phyloP scores from a whole-genome alignment of 306 rosid genomes.

The Carpinus fangiana region DNA sequence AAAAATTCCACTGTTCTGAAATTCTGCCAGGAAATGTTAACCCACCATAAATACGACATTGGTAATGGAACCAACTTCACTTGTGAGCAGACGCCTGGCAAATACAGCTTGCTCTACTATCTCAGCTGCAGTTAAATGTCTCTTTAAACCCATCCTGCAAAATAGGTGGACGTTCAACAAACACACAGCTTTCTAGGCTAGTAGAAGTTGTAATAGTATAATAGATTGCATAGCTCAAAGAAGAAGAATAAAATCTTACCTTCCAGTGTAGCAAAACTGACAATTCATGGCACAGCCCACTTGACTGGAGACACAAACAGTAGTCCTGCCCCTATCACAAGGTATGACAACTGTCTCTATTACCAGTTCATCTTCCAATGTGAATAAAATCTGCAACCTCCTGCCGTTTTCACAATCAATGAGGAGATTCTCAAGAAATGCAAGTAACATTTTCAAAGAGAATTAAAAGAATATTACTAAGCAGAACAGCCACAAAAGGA shows the following conservation, averaged over 20 bases:
- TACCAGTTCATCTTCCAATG: slow-evolving; percentile 72
- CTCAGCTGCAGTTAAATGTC: slow-evolving; percentile 88
- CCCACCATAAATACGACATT: slow-evolving; percentile 95
- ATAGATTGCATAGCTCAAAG: slow-evolving; percentile 11
- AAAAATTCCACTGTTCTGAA: background rate
- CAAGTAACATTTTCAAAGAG: slow-evolving; percentile 12
- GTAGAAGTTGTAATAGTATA: background rate
- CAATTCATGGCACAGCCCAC: slow-evolving; percentile 98
- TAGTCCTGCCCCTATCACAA: slow-evolving; percentile 73
- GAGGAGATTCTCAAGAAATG: slow-evolving; percentile 44
- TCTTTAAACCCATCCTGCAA: slow-evolving; percentile 89
- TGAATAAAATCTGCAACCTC: slow-evolving; percentile 87
- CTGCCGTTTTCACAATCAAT: slow-evolving; percentile 76
- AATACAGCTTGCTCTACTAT: slow-evolving; percentile 91
- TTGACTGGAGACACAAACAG: slow-evolving; percentile 97
- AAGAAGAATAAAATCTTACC: slow-evolving; percentile 46
- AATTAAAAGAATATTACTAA: background rate
- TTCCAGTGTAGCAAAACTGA: slow-evolving; percentile 93
- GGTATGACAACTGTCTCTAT: slow-evolving; percentile 94
- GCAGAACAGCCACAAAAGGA: background rate
- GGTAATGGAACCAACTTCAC: slow-evolving; percentile 81
- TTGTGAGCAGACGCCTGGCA: slow-evolving; percentile 69
- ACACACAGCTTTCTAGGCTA: slow-evolving; percentile 15
- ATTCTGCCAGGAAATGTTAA: slow-evolving; percentile 5
- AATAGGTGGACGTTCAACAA: slow-evolving; percentile 20